Evolutionary conservation across 768 basidiomycete genomes (phyloP).

Genomic region (Thelephora ganbajun): DNA sequence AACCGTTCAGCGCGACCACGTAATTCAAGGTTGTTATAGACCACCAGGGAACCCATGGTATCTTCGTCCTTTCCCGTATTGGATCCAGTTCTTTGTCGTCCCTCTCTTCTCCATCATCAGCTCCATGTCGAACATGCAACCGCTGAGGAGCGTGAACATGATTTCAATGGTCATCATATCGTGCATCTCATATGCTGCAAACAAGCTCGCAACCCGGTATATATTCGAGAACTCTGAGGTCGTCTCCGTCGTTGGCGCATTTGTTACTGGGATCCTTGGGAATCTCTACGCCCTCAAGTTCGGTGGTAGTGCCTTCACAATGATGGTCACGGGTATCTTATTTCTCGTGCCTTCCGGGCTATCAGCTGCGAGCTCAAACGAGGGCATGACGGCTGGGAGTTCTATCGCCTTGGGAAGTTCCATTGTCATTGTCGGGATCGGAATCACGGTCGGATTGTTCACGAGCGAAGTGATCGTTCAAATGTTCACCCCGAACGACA

Average conservation of each 20-base stretch:
- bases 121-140: slow-evolving; percentile 64
- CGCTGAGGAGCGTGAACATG: slow-evolving; percentile 52
- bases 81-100: slow-evolving; percentile 61
- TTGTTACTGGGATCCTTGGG: slow-evolving; percentile 60
- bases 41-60: slow-evolving; percentile 55
- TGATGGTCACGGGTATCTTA: slow-evolving; percentile 82
- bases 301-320: slow-evolving; percentile 76
- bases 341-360: slow-evolving; percentile 78
- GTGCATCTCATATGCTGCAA: slow-evolving; percentile 61
- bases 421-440: slow-evolving; percentile 82
- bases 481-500: slow-evolving; percentile 34
- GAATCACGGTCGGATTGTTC: slow-evolving; percentile 78
- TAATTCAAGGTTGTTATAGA: slow-evolving; percentile 52
- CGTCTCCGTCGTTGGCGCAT: slow-evolving; percentile 72
- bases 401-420: slow-evolving; percentile 75
- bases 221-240: slow-evolving; percentile 74
- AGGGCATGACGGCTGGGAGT: slow-evolving; percentile 66
- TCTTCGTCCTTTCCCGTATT: slow-evolving; percentile 63
- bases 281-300: slow-evolving; percentile 69
- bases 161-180: slow-evolving; percentile 77
- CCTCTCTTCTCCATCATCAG: slow-evolving; percentile 57
- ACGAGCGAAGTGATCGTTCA: slow-evolving; percentile 78
- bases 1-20: slow-evolving; percentile 28
- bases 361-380: slow-evolving; percentile 48
- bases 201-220: slow-evolving; percentile 68